A percentile compares a stretch with the other conserved stretches of the same genome.
These are phyloP conservation scores for Quercus agrifolia DNA, from an alignment of 306 rosid genomes.

Conservation along the genomic window DNA sequence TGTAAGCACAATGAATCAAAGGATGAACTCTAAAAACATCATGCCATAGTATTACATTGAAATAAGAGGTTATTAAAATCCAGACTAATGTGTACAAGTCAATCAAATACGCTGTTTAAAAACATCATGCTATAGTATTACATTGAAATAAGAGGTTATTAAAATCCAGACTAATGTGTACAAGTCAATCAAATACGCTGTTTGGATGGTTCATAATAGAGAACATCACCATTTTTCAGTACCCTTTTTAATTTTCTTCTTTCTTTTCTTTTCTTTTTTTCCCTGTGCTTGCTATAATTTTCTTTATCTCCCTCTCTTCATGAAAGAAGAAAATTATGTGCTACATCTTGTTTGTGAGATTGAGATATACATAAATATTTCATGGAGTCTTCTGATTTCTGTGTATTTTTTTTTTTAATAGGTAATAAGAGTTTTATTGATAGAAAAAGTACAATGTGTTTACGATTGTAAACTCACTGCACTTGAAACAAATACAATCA, in stretches of 20 bases:
- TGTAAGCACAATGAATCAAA: neutral
- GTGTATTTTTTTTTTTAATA: neutral
- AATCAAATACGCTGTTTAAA: neutral
- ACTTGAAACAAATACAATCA: too few species aligned
- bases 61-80: neutral
- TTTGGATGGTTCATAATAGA: neutral
- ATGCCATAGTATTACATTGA: neutral
- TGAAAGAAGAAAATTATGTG: neutral
- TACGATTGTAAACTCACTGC: too few species aligned
- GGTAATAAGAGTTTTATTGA: too few species aligned
- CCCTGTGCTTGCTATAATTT: neutral
- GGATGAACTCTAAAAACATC: neutral
- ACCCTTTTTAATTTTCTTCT: neutral
- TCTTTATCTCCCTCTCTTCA: neutral
- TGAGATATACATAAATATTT: neutral
- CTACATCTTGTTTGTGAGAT: neutral
- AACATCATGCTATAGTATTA: neutral
- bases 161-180: neutral
- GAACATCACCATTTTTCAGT: neutral
- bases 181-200: neutral
- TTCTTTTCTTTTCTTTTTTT: neutral
- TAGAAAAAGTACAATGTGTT: too few species aligned
- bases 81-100: neutral
- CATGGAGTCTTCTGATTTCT: neutral
- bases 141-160: neutral